Evolutionary conservation across 192 early-diverging fungal genomes (phyloP).

Genomic region (Coemansia sp.): DNA sequence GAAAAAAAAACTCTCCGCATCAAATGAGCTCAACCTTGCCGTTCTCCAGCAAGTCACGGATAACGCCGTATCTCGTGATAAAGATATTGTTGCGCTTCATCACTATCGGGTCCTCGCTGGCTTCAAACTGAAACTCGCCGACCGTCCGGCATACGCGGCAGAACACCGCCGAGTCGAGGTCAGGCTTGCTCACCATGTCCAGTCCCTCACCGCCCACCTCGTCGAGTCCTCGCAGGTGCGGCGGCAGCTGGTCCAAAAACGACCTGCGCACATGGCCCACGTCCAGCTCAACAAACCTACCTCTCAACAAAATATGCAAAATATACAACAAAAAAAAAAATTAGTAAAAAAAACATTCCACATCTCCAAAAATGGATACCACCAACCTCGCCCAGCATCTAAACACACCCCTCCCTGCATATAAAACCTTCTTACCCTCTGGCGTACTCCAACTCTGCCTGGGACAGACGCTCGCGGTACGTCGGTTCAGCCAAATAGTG

Average conservation of each 20-base stretch:
- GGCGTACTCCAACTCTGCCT: constrained; percentile 46
- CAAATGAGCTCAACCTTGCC: constrained; percentile 48
- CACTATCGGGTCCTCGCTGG: constrained; percentile 45
- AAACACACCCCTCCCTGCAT: too few species aligned
- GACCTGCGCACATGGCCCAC: constrained; percentile 34
- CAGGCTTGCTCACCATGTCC: constrained; percentile 41
- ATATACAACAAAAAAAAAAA: background rate
- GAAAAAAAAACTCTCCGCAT: background rate
- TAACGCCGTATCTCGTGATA: constrained; percentile 49
- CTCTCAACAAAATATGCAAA: background rate
- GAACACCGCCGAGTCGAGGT: constrained; percentile 47
- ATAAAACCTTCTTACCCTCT: constrained; percentile 39
- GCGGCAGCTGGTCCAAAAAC: constrained; percentile 50
- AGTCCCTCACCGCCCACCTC: constrained; percentile 32
- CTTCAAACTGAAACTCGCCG: constrained; percentile 50
- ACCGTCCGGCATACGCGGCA: constrained; percentile 40
- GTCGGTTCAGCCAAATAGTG: constrained; percentile 20
- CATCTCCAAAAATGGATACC: too few species aligned
- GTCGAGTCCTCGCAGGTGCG: constrained; percentile 36
- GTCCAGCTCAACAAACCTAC: constrained; percentile 33
- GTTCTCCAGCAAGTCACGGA: constrained; percentile 40
- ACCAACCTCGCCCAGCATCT: too few species aligned
- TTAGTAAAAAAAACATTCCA: background rate
- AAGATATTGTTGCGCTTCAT: constrained; percentile 51
- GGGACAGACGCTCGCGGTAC: constrained; percentile 35